Conservation (phyloP, 202 grass and related monocot species). For the Brachypodium distachyon region DNA sequence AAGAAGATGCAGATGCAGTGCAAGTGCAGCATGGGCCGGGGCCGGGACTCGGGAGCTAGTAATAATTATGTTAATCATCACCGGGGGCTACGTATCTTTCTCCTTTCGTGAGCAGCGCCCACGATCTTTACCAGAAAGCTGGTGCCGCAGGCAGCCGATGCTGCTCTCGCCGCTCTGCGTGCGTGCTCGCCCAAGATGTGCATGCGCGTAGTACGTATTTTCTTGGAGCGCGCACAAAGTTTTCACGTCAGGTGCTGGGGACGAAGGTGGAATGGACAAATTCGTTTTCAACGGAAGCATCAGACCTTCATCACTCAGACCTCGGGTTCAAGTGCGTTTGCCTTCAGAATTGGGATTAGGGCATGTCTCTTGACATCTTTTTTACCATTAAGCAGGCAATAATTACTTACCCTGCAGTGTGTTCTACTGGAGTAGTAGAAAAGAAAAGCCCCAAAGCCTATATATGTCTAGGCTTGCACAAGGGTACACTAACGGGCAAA, state of each 20-base stretch:
- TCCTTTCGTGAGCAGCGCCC: conserved; percentile 42
- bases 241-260: conserved; percentile 18
- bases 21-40: conserved; percentile 21
- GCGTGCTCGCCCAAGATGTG: not conserved
- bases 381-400: not conserved
- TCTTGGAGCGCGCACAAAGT: conserved; percentile 17
- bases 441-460: too few species aligned
- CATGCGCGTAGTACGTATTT: not conserved
- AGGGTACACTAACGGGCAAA: too few species aligned
- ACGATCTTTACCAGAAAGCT: conserved; percentile 45
- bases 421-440: too few species aligned
- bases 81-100: conserved; percentile 43
- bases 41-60: not conserved
- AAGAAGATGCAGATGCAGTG: not conserved
- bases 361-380: not conserved
- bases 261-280: not conserved
- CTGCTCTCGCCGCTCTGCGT: not conserved
- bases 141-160: not conserved
- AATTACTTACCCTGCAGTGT: not conserved
- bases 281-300: not conserved
- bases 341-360: too few species aligned
- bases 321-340: too few species aligned
- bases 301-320: too few species aligned
- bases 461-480: too few species aligned
- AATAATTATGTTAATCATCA: conserved; percentile 72